Evolutionary conservation across 345 rosid genomes (phyloP), one percentile per base, ranked within the genome.

Genomic region (Brassica juncea): DNA sequence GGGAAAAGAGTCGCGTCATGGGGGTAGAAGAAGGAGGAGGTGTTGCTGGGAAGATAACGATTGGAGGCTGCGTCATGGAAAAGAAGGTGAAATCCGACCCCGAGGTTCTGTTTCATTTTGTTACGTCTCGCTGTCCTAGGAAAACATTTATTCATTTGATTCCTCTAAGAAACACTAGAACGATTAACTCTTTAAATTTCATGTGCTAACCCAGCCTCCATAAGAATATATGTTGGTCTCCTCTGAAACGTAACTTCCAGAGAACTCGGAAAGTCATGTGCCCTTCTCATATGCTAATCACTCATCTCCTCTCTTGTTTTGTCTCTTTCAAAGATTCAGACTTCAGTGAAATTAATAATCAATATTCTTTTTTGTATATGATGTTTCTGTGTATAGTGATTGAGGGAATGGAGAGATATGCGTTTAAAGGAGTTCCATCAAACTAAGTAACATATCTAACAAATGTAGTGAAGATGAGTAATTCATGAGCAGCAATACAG

Each of bases 371-470:
- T 28, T 28, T 28, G 30, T 28, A 34, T 34, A 34, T 49, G 32
- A 25, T 27, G 54, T 63, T 35, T 61, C 21, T 6, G 23, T 55
- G 3, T 61, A 62, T 64, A 80, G 98, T 87, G 81, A 78, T 93
- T 32, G 93, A 96, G 49, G 98, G 97, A 6, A 86, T 89, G 75
- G 99, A 95, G 90, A 89, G 99, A 85, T 91, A 91, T 85, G 99
- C 95, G 21, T 95, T 90, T 87, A 95, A 95, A 82, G 99, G 99
- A 76, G 97, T 95, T 82, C 89, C 91, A 66, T 92, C 99, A 6
- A 93, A 95, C 83, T 82, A 92, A 52, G 94, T 93, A 61, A 95
- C 97, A 7, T 95, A 92, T 79, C 84, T 95, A 12, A 95, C 99
- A 27, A 96, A 92, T 57, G 86, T 86, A 3, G 89, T 91, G 57